Base-by-base conservation (phyloP, 2,329 filamentous ascomycete species). In the Phialophora chinensis region DNA sequence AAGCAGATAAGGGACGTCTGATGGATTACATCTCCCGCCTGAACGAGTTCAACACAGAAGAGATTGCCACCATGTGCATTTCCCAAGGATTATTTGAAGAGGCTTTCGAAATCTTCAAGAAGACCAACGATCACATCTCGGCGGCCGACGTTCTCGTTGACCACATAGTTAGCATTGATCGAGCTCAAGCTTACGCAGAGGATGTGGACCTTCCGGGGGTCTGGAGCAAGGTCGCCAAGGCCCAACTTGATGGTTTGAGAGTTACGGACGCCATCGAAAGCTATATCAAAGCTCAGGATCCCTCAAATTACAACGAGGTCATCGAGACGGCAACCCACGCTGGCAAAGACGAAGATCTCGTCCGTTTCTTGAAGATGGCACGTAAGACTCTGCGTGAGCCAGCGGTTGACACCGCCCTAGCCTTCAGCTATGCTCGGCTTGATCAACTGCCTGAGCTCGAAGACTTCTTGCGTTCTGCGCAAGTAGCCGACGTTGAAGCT, bases 31-130 rank as follows among this genome's bases (percentile, higher is more conserved):
- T 99, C 72, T 91, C 97, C 78, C 89, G 91, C 74, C 87, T 99
- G 42, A 90, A 93, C 73, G 88, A 90, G 65, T 99, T 96, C 81
- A 92, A 91, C 69, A 89, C 94, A 0, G 91, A 96, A 70, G 95
- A 98, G 75, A 97, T 98, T 76, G 92, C 95, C 5, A 86, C 90
- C 60, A 91, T 96, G 74, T 97, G 93, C 81, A 95, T 98, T 74
- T 91, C 96, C 66, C 93, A 98, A 66, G 95, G 95, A 68, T 86
- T 99, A 72, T 92, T 91, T 75, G 96, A 99, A 79, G 96, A 99
- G 79, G 95, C 95, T 1, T 97, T 99, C 73, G 92, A 97, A 81
- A 95, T 99, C 73, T 96, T 93, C 86, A 98, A 98, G 88, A 99
- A 99, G 87, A 91, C 93, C 72, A 89, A 90, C 76, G 93, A 96